Evolutionary conservation across 148 eudicot species (phyloP).

Genomic region (Selenicereus undatus): DNA sequence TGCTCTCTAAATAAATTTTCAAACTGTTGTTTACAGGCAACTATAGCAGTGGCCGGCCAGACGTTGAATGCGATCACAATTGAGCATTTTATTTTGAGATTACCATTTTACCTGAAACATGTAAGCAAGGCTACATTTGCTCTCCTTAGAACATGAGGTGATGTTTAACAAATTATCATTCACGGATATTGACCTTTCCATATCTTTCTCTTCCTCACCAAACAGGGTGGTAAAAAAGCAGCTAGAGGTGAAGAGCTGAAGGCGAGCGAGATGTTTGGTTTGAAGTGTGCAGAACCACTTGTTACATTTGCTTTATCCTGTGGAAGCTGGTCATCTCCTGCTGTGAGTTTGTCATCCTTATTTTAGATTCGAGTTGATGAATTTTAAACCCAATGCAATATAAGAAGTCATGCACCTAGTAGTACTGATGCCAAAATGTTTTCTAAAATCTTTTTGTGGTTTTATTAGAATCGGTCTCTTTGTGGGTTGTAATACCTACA

Average conservation of each 20-base stretch:
- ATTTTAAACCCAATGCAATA: not conserved
- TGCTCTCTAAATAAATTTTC: not conserved
- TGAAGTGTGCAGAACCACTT: constrained; percentile 83
- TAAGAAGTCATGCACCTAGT: no score
- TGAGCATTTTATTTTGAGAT: constrained; percentile 70
- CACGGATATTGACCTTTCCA: not conserved
- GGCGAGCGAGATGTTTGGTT: constrained; percentile 49
- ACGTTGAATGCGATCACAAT: constrained; percentile 58
- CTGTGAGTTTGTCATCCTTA: constrained; percentile 48
- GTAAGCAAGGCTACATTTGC: constrained; percentile 51
- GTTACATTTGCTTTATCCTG: constrained; percentile 88
- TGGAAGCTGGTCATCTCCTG: constrained; percentile 95
- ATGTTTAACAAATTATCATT: not conserved
- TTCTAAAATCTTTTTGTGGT: no score
- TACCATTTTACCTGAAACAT: constrained; percentile 51
- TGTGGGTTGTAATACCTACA: no score
- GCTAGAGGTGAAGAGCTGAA: constrained; percentile 41
- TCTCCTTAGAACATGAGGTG: not conserved
- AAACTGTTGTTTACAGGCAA: constrained; percentile 36
- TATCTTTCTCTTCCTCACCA: not conserved
- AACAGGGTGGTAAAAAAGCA: constrained; percentile 48
- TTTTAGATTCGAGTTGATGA: not conserved
- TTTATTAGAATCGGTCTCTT: no score
- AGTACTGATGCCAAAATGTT: not conserved
- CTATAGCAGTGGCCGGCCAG: constrained; percentile 60